Evolutionary conservation across 306 rosid species (phyloP), one percentile per base, ranked within the genome.

Genomic region (Acmispon strigosus): DNA sequence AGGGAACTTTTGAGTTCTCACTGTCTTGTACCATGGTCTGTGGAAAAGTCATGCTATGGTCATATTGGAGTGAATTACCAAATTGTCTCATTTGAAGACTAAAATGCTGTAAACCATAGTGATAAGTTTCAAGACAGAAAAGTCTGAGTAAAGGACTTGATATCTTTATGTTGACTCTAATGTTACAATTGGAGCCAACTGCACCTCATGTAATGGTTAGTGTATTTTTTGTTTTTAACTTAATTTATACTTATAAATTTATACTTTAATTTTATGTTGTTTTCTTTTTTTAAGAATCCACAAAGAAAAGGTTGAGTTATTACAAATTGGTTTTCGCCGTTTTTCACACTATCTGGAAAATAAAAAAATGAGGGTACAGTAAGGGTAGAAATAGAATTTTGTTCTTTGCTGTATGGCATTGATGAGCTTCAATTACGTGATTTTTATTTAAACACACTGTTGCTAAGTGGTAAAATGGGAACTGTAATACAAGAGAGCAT

Each of bases 81-180:
- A 61, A 78, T 43, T 54, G 29, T 47, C 27, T 16, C 36, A 62
- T 43, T 48, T 34, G 69, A 68, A 58, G 41, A 41, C 58, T 74
- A 34, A 16, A 55, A 71, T 68, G 84, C 34, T 81, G 79, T 74
- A 68, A 65, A 66, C 74, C 65, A 16, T 27, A 18, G 68, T 57
- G 59, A 51, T 80, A 10, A 51, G 70, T 61, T 37, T 43, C 67
- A 50, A 15, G 37, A 37, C 54, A 75, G 60, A 65, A 32, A 66
- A 56, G 62, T 62, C 49, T 29, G 15, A 29, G 77, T 74, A 53
- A 57, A 43, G 7, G 63, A 34, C 47, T 42, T 13, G 42, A 48
- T 9, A 9, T 43, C 24, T 27, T 60, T 32, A 32, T 70, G 62
- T 70, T 69, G 70, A 82, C 62, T 70, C 76, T 80, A 5, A 62